Conservation (phyloP, 2,329 filamentous ascomycete genomes). For the Beauveria medogensis region DNA sequence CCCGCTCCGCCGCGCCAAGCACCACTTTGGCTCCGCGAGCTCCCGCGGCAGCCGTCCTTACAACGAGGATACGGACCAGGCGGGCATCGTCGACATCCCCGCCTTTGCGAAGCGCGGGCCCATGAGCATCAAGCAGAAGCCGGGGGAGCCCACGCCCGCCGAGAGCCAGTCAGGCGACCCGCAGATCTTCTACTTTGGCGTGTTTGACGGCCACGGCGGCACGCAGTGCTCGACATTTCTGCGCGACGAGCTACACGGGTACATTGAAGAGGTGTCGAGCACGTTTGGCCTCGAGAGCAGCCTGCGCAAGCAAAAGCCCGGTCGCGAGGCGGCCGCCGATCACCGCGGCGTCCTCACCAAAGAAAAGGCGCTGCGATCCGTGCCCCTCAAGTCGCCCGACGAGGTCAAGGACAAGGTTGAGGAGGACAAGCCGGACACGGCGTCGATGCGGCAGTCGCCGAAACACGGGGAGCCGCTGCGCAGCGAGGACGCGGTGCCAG, state of each 20-base stretch:
- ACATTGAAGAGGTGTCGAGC: slow-evolving; percentile 73
- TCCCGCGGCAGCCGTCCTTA: slow-evolving; percentile 76
- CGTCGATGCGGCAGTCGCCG: slow-evolving; percentile 25
- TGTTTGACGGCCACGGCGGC: slow-evolving; percentile 95
- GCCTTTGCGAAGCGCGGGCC: slow-evolving; percentile 83
- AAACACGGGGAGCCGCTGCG: slow-evolving; percentile 29
- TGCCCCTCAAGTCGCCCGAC: slow-evolving; percentile 43
- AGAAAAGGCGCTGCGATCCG: slow-evolving; percentile 22
- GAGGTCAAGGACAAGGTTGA: slow-evolving; percentile 32
- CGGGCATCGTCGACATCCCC: slow-evolving; percentile 85
- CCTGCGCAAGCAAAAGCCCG: slow-evolving; percentile 41
- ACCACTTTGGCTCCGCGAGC: slow-evolving; percentile 80
- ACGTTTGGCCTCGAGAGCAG: slow-evolving; percentile 74
- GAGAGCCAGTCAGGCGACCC: slow-evolving; percentile 79
- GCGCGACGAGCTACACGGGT: slow-evolving; percentile 74
- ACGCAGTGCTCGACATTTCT: slow-evolving; percentile 82
- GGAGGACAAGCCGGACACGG: slow-evolving; percentile 14
- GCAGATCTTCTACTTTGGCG: slow-evolving; percentile 93
- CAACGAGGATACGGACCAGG: slow-evolving; percentile 92
- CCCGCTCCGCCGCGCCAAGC: slow-evolving; percentile 84
- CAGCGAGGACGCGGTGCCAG: slow-evolving; percentile 36
- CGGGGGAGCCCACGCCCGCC: slow-evolving; percentile 57
- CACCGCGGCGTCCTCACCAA: slow-evolving; percentile 24
- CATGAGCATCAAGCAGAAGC: slow-evolving; percentile 46
- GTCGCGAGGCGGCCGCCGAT: slow-evolving; percentile 21